Evolutionary conservation across 2,329 filamentous ascomycete species (phyloP).

Genomic region (Exophiala viscosa): DNA sequence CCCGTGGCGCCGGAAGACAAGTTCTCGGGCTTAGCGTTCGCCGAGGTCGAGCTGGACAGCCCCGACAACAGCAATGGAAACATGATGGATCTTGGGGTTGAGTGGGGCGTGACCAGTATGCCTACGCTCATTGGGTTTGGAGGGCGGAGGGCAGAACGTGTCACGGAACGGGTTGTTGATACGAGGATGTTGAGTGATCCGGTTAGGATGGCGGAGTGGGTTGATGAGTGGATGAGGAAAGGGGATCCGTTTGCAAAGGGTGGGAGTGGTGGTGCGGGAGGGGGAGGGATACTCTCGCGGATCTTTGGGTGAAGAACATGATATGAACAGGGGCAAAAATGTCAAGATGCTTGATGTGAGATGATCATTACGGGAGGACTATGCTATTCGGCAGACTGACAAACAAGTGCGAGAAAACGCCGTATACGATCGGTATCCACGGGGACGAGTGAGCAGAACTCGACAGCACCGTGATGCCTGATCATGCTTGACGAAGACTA

Average conservation of each 20-base stretch:
- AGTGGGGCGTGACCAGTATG: conserved; percentile 28
- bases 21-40: conserved; percentile 24
- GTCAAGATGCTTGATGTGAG: not conserved
- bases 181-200: conserved; percentile 24
- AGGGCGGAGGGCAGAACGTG: conserved; percentile 25
- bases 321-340: not conserved
- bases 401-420: too few relatives aligned
- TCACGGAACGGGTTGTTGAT: conserved; percentile 26
- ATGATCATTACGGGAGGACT: not conserved
- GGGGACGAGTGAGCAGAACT: too few relatives aligned
- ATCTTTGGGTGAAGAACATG: conserved; percentile 18
- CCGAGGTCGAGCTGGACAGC: conserved; percentile 27
- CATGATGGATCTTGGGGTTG: conserved; percentile 27
- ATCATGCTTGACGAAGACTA: too few relatives aligned
- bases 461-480: too few relatives aligned
- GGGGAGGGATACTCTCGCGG: conserved; percentile 11
- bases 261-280: conserved; percentile 6
- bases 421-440: too few relatives aligned
- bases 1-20: conserved; percentile 15
- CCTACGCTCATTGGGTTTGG: conserved; percentile 28
- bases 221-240: conserved; percentile 27
- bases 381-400: too few relatives aligned
- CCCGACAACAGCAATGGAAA: conserved; percentile 31
- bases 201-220: conserved; percentile 21
- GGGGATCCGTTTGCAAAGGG: conserved; percentile 22